Percentiles rank a stretch among this genome's conserved stretches.
phyloP scores from a whole-genome alignment of 2,329 filamentous ascomycete genomes.

The Hypoxylon sp. region DNA sequence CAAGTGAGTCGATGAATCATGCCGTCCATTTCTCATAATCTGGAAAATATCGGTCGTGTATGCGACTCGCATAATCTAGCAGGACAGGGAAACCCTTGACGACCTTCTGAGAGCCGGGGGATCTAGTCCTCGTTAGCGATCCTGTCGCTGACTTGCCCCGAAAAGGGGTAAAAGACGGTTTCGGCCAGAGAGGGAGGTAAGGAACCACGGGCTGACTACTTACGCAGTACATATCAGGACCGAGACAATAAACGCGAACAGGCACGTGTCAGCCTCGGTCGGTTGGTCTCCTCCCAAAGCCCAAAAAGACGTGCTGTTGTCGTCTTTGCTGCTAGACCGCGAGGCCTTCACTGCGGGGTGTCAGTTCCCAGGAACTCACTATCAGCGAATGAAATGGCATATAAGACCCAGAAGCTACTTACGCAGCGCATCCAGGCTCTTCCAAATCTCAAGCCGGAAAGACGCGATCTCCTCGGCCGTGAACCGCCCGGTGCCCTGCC shows the following conservation, averaged over 20 bases:
- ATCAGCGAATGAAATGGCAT: not conserved
- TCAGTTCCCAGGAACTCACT: not conserved
- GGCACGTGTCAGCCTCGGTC: constrained; percentile 63
- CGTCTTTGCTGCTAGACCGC: constrained; percentile 42
- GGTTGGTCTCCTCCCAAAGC: constrained; percentile 60
- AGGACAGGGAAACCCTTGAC: constrained; percentile 57
- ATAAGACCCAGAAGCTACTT: constrained; percentile 1
- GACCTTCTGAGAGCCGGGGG: constrained; percentile 55
- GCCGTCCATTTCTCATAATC: constrained; percentile 58
- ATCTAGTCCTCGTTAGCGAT: constrained; percentile 44
- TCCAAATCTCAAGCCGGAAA: constrained; percentile 62
- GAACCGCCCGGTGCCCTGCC: constrained; percentile 64
- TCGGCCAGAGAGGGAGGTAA: too few relatives aligned
- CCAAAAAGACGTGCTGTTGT: constrained; percentile 59
- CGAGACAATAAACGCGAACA: constrained; percentile 67
- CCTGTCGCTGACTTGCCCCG: not conserved
- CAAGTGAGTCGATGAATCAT: not conserved
- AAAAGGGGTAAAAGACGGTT: too few relatives aligned
- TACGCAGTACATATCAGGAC: constrained; percentile 61
- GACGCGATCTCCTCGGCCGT: constrained; percentile 56
- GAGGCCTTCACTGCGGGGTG: constrained; percentile 15
- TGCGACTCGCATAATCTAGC: constrained; percentile 63
- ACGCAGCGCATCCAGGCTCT: constrained; percentile 56
- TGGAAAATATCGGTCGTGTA: constrained; percentile 64
- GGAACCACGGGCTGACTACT: constrained; percentile 42